Evolutionary conservation across 306 rosid genomes (phyloP).

Genomic region (Hylodesmum podocarpum): DNA sequence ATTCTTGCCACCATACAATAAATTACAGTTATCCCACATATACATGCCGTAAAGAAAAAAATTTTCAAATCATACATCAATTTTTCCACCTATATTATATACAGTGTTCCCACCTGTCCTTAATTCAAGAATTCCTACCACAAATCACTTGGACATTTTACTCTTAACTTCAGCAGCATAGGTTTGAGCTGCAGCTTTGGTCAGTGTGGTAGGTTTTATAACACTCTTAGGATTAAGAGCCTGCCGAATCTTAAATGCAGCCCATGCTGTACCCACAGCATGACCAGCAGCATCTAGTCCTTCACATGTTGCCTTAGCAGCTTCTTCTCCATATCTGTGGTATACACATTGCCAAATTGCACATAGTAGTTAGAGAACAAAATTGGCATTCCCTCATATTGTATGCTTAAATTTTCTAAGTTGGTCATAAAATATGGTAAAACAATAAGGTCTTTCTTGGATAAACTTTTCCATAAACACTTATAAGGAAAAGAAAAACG

Average conservation of each 20-base stretch:
- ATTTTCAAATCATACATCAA: not conserved
- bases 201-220: constrained; percentile 49
- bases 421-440: not conserved
- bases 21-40: not conserved
- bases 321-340: constrained; percentile 87
- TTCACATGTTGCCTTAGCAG: constrained; percentile 76
- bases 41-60: not conserved
- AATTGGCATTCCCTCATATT: not conserved
- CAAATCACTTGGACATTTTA: constrained; percentile 51
- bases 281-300: constrained; percentile 95
- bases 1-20: not conserved
- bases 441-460: too few species aligned
- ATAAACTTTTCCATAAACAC: too few species aligned
- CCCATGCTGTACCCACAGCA: constrained; percentile 89
- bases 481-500: too few species aligned
- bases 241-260: constrained; percentile 76
- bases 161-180: constrained; percentile 57
- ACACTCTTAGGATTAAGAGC: constrained; percentile 75
- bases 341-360: constrained; percentile 7
- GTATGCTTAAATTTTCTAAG: constrained; percentile 13
- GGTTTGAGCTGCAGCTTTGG: constrained; percentile 64
- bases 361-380: not conserved
- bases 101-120: constrained; percentile 6
- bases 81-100: constrained; percentile 20
- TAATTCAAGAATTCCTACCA: constrained; percentile 29